Percentiles rank a stretch among this genome's conserved stretches.
phyloP scores from a whole-genome alignment of 352 stramenopile genomes.

The Phytophthora parvispora region DNA sequence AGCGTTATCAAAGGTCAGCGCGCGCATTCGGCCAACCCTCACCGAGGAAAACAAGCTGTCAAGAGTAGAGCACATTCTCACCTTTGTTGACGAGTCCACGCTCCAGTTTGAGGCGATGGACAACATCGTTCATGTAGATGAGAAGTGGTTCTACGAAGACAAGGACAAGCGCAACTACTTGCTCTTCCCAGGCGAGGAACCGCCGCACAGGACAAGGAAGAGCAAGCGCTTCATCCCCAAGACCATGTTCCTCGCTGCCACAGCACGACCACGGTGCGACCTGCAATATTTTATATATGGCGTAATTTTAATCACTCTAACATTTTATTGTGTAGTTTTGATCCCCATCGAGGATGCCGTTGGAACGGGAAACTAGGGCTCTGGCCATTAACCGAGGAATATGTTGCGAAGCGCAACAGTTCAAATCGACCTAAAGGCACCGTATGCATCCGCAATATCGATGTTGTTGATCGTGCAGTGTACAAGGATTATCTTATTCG shows the following conservation, averaged over 20 bases:
- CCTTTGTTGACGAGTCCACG: neutral
- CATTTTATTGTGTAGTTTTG: conserved; percentile 1
- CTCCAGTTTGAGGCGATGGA: neutral
- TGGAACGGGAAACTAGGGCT: neutral
- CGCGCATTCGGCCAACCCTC: too few relatives aligned
- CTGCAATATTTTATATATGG: conserved; percentile 3
- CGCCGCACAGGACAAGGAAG: neutral
- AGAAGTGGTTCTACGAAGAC: conserved; percentile 14
- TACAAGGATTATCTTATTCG: neutral
- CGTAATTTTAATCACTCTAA: neutral
- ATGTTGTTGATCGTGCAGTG: neutral
- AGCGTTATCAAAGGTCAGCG: too few relatives aligned
- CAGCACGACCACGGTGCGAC: neutral
- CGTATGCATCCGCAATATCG: neutral
- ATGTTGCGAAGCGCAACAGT: neutral
- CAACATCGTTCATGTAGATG: neutral
- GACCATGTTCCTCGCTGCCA: conserved; percentile 3
- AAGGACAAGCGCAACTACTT: neutral
- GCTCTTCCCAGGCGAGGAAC: neutral
- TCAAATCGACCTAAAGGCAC: neutral
- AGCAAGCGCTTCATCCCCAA: conserved; percentile 11
- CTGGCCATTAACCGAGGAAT: neutral
- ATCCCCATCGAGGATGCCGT: neutral
- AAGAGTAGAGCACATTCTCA: neutral
- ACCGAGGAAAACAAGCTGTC: too few relatives aligned